These are phyloP conservation scores for Closterium sp. DNA, from an alignment of 139 green algal species.

Conservation along the genomic window DNA sequence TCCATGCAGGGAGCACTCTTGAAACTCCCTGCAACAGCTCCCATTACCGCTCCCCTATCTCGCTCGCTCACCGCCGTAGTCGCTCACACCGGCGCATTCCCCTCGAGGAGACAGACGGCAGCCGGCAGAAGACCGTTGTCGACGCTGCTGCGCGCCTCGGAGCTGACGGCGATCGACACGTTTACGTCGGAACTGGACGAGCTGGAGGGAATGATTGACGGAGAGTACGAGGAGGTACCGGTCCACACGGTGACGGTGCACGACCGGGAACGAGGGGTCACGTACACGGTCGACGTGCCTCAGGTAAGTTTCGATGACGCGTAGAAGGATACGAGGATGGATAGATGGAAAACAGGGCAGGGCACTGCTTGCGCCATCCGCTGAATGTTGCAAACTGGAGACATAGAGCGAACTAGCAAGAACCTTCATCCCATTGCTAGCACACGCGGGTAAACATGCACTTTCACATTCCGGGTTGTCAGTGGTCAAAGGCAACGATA, in stretches of 20 bases:
- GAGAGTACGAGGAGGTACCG: constrained; percentile 1
- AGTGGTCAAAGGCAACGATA: too few relatives aligned
- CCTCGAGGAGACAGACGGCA: neutral
- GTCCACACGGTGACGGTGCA: constrained; percentile 6
- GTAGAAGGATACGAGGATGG: neutral
- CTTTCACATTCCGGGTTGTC: too few relatives aligned
- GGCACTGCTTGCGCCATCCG: neutral
- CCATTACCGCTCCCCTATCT: neutral
- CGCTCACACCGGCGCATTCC: neutral
- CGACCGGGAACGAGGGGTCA: neutral
- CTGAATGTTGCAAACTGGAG: neutral
- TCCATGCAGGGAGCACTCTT: neutral
- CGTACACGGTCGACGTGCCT: neutral
- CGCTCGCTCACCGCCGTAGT: neutral
- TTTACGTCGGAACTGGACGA: neutral
- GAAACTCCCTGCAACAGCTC: neutral
- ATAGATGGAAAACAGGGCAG: neutral
- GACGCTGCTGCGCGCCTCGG: neutral
- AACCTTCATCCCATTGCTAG: neutral
- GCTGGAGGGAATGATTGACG: neutral
- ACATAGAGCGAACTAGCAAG: neutral
- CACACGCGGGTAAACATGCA: too few relatives aligned
- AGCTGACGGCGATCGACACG: neutral
- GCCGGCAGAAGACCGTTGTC: neutral
- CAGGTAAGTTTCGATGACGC: neutral